phyloP scores from a whole-genome alignment of 2,329 filamentous ascomycete species.

The Claviceps fusiformis region DNA sequence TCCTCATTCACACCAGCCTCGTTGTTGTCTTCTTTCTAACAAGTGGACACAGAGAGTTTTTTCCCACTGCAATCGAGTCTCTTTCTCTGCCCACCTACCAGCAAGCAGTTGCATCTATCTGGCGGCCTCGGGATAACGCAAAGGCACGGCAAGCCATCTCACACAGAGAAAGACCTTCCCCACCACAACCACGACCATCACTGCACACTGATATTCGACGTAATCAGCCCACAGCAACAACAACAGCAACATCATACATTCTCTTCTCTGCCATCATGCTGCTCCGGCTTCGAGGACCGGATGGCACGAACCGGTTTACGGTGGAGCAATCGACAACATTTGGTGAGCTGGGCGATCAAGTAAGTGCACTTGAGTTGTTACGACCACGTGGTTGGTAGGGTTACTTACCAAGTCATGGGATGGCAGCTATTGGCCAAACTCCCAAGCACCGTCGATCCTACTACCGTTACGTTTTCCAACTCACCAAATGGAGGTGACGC shows the following conservation, averaged over 20 bases:
- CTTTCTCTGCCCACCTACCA: background rate
- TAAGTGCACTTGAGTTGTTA: conserved; percentile 15
- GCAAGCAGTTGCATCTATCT: background rate
- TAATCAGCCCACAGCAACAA: background rate
- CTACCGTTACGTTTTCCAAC: conserved; percentile 48
- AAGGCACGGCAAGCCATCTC: background rate
- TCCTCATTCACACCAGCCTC: background rate
- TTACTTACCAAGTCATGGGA: background rate
- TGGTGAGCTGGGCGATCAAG: conserved; percentile 40
- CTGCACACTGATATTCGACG: background rate
- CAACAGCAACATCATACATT: conserved; percentile 3
- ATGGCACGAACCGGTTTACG: conserved; percentile 80
- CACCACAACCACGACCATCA: background rate
- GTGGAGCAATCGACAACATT: conserved; percentile 66
- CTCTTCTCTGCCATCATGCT: conserved; percentile 43
- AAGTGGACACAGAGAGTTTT: background rate
- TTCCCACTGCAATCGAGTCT: background rate
- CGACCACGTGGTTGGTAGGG: background rate
- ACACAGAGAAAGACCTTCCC: background rate
- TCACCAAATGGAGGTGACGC: conserved; percentile 43
- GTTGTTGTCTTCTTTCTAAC: background rate
- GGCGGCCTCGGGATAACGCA: background rate
- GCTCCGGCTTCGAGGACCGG: conserved; percentile 75
- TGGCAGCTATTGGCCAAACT: conserved; percentile 42
- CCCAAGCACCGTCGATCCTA: conserved; percentile 47